Conservation (phyloP, 129 eudicot genomes). For the Glebionis coronaria region DNA sequence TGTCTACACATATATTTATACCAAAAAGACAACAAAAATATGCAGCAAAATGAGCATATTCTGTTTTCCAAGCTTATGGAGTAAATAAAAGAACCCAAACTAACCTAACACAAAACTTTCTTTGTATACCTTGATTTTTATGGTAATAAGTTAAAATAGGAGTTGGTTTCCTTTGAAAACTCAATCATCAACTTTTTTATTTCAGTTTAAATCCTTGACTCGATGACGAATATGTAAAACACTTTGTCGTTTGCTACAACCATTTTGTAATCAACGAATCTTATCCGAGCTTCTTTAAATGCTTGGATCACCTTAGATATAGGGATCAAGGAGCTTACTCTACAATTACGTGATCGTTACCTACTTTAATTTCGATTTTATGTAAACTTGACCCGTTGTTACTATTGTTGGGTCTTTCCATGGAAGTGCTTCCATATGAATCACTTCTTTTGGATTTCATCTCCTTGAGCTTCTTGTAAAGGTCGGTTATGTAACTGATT, state of each 20-base stretch:
- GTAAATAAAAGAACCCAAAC: background rate
- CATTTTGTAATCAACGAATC: constrained; percentile 56
- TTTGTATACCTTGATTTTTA: background rate
- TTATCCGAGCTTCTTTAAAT: constrained; percentile 51
- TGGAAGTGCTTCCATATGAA: too few relatives aligned
- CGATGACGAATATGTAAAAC: constrained; percentile 65
- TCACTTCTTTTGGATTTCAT: constrained; percentile 46
- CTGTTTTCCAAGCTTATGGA: too few relatives aligned
- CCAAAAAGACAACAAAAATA: too few relatives aligned
- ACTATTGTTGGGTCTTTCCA: constrained; percentile 9
- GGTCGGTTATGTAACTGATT: constrained; percentile 83
- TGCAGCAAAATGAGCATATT: too few relatives aligned
- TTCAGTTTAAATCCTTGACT: constrained; percentile 62
- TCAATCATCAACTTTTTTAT: constrained; percentile 61
- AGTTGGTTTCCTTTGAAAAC: constrained; percentile 46
- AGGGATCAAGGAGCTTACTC: constrained; percentile 67
- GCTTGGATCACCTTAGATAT: constrained; percentile 53
- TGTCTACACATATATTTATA: too few relatives aligned
- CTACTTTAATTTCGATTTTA: constrained; percentile 48
- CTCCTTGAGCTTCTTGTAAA: constrained; percentile 73
- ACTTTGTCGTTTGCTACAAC: constrained; percentile 52
- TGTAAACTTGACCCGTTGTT: constrained; percentile 8
- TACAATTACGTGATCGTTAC: constrained; percentile 50
- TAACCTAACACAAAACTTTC: constrained; percentile 1
- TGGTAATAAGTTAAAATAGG: background rate